Conservation (phyloP, 2,329 filamentous ascomycete species). For the Phyllosticta ampelicida region DNA sequence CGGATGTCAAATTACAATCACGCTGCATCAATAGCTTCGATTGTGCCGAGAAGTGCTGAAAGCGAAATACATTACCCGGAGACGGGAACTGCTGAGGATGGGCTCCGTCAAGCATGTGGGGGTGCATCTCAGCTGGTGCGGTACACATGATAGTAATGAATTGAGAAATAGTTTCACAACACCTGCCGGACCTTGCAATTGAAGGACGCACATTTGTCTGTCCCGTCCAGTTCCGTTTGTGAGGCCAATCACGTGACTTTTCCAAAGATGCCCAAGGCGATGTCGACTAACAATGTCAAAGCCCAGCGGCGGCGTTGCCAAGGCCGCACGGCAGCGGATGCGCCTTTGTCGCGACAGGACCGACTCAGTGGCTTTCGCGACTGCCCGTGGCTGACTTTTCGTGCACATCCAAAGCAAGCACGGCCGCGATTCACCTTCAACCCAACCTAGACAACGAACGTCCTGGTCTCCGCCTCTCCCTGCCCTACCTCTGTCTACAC, state of each 20-base stretch:
- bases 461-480: background rate
- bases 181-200: too few species aligned
- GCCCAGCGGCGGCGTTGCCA: background rate
- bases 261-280: background rate
- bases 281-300: background rate
- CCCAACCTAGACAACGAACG: background rate
- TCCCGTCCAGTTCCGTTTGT: too few species aligned
- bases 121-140: conserved; percentile 8
- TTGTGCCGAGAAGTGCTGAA: conserved; percentile 99
- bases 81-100: conserved; percentile 12
- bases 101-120: background rate
- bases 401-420: background rate
- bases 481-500: too few species aligned
- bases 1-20: conserved; percentile 99
- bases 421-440: background rate
- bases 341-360: background rate
- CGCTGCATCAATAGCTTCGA: conserved; percentile 69
- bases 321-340: background rate
- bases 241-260: background rate
- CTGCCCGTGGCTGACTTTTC: background rate
- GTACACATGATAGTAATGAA: conserved; percentile 6
- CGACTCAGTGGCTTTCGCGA: background rate
- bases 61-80: conserved; percentile 32
- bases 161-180: background rate
- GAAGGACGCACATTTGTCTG: background rate